These are phyloP conservation scores for Ammopiptanthus mongolicus DNA, from an alignment of 306 rosid species.

Conservation along the genomic window DNA sequence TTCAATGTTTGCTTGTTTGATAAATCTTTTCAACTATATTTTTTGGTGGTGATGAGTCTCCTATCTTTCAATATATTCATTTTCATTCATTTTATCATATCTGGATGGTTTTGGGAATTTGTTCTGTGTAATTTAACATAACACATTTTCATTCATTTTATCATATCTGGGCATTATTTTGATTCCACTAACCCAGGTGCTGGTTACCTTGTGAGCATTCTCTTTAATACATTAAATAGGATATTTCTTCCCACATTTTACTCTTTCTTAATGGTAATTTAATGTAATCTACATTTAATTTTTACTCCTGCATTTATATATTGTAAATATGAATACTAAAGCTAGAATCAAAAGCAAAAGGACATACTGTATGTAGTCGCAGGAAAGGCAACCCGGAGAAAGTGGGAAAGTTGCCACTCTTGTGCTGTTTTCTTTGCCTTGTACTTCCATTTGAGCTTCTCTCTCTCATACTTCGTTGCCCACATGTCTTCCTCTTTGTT, in stretches of 20 bases:
- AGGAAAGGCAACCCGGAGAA: not conserved
- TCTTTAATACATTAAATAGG: not conserved
- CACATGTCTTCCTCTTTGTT: not conserved
- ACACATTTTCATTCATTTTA: not conserved
- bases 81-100: not conserved
- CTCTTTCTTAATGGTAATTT: not conserved
- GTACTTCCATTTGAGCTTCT: slow-evolving; percentile 6
- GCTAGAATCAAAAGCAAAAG: not conserved
- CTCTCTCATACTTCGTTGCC: not conserved
- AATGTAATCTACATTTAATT: not conserved
- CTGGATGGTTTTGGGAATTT: not conserved
- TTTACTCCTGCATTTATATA: not conserved
- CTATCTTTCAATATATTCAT: not conserved
- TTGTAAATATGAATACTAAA: not conserved
- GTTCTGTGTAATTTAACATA: not conserved
- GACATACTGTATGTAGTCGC: not conserved
- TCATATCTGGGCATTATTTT: not conserved
- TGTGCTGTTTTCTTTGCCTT: not conserved
- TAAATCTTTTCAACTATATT: not conserved
- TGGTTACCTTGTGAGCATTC: not conserved
- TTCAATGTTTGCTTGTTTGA: not conserved
- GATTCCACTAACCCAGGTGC: not conserved
- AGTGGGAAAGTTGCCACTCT: not conserved
- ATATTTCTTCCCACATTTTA: not conserved
- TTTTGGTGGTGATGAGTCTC: not conserved